Base-by-base conservation (phyloP, 2,329 filamentous ascomycete genomes). In the Cladophialophora bantiana region DNA sequence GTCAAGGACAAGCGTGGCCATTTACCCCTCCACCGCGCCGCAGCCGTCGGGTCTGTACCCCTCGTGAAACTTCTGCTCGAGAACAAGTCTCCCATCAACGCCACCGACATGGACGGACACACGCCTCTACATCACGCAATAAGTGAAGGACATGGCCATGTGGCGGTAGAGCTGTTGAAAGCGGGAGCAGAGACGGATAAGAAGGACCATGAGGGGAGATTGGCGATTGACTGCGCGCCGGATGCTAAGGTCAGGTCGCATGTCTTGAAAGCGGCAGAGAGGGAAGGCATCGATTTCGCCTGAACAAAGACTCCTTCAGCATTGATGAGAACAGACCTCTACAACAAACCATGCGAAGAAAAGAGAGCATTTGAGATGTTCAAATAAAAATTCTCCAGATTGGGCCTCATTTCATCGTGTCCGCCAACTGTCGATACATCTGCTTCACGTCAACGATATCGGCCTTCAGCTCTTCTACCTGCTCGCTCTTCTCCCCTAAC, bases 401-500 rank as follows among this genome's bases (percentile, higher is more conserved):
- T 18, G 42, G 31, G 40, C 35, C 54, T 65, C 54, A 66, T 66
- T 68, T 68, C 65, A 92, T 94, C 75, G 89, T 88, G 80, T 96
- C 92, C 57, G 96, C 91, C 77, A 99, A 80, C 76, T 98, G 94
- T 71, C 93, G 88, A 82, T 98, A 98, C 85, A 99, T 97, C 75
- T 89, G 90, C 83, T 99, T 99, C 77, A 99, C 85, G 82, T 99
- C 95, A 71, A 89, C 84, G 61, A 99, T 91, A 83, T 98, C 95
- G 12, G 91, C 90, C 78, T 85, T 88, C 72, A 99, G 82, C 83
- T 99, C 95, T 75, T 97, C 93, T 1, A 97, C 94, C 75, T 90
- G 83, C 83, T 99, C 95, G 78, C 93, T 97, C 86, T 97, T 97
- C 85, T 99, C 95, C 1, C 95, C 95, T 64, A 99, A 81, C 88